A percentile compares a stretch with the other conserved stretches of the same genome.
Conservation (phyloP, 352 stramenopile genomes). For the Saprolegnia parasitica region DNA sequence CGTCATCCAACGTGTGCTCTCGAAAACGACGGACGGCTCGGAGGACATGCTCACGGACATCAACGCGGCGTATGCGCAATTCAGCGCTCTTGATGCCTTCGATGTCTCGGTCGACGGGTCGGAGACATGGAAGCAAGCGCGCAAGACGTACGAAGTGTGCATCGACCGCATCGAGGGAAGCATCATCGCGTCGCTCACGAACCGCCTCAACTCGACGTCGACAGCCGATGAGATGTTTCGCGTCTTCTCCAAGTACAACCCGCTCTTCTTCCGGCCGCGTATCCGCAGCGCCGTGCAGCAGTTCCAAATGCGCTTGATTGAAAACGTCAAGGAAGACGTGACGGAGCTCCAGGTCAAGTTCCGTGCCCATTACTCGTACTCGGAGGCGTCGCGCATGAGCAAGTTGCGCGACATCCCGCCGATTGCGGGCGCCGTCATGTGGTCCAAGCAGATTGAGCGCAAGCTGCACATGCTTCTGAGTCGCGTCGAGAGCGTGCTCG, state of each 20-base stretch:
- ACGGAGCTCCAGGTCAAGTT: constrained; percentile 95
- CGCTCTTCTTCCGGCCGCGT: constrained; percentile 94
- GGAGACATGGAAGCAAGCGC: constrained; percentile 78
- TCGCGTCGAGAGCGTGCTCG: constrained; percentile 96
- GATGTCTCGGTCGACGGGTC: constrained; percentile 82
- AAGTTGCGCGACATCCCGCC: constrained; percentile 96
- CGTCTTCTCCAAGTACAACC: constrained; percentile 98
- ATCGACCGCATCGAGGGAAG: constrained; percentile 91
- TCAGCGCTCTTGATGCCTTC: constrained; percentile 73
- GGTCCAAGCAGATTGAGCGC: constrained; percentile 99
- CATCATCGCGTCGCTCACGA: constrained; percentile 88
- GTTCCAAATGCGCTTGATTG: constrained; percentile 98
- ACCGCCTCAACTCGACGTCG: constrained; percentile 75
- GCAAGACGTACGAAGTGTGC: constrained; percentile 86
- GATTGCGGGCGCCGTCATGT: constrained; percentile 97
- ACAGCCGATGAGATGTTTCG: constrained; percentile 95
- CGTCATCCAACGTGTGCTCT: constrained; percentile 84
- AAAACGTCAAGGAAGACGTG: constrained; percentile 96
- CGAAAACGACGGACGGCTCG: constrained; percentile 47
- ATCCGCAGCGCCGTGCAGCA: constrained; percentile 96
- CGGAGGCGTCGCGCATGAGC: constrained; percentile 90
- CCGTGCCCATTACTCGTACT: constrained; percentile 94
- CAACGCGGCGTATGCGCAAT: constrained; percentile 82
- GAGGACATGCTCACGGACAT: constrained; percentile 82
- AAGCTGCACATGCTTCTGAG: constrained; percentile 96